Evolutionary conservation across 345 rosid species (phyloP), one percentile per base, ranked within the genome.

Genomic region (Citrus sinensis): DNA sequence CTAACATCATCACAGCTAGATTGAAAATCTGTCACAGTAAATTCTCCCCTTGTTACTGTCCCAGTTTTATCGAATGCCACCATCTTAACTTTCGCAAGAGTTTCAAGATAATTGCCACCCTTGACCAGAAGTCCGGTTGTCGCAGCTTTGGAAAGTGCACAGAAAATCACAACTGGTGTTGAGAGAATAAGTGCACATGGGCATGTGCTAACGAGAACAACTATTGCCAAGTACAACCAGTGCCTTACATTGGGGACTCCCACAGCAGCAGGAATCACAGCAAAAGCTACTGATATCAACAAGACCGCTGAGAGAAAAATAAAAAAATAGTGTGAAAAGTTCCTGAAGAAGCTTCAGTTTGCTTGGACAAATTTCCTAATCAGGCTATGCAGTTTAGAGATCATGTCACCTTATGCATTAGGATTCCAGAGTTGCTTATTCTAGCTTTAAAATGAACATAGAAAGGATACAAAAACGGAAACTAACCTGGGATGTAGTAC

Each of bases 111-210:
- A 73, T 94, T 91, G 5, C 92, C 98, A 4, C 95, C 95, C 89
- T 96, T 96, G 80, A 96, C 85, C 7, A 96, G 81, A 81, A 96
- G 91, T 40, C 99, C 98, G 14, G 88, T 82, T 30, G 87, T 84
- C 58, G 99, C 98, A 29, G 99, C 98, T 40, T 87, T 88, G 11
- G 97, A 87, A 68, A 96, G 95, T 25, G 97, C 97, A 82, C 99
- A 94, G 80, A 92, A 96, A 51, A 90, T 92, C 34, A 90, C 98
- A 67, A 94, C 93, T 9, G 98, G 99, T 24, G 99, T 94, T 7
- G 99, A 96, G 63, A 96, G 92, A 70, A 96, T 84, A 7, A 96
- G 93, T 4, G 94, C 95, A 76, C 99, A 96, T 25, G 98, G 99
- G 64, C 99, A 96, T 70, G 94, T 94, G 70, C 79, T 94, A 19